These are phyloP conservation scores for Pisolithus marmoratus DNA, from an alignment of 768 basidiomycete species.

Conservation along the genomic window DNA sequence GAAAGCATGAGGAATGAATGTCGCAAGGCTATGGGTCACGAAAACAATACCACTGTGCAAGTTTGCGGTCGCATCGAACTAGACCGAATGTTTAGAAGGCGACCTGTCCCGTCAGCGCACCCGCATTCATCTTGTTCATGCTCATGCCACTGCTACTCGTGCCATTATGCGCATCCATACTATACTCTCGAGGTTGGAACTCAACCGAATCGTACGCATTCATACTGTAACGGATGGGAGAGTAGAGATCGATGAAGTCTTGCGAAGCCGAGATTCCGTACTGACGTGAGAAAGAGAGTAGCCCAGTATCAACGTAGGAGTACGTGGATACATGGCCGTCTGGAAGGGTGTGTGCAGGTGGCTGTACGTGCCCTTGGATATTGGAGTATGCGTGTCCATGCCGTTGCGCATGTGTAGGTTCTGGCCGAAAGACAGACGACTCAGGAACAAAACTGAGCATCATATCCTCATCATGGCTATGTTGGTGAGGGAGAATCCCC, in stretches of 20 bases:
- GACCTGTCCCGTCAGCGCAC: background rate
- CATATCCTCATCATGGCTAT: background rate
- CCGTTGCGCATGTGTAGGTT: background rate
- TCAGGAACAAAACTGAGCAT: background rate
- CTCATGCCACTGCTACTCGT: background rate
- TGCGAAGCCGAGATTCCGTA: slow-evolving; percentile 14
- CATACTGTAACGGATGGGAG: slow-evolving; percentile 9
- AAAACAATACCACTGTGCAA: too few relatives aligned
- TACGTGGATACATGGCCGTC: slow-evolving; percentile 15
- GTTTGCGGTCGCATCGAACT: too few relatives aligned
- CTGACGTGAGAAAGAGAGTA: slow-evolving; percentile 9
- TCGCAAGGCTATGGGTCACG: too few relatives aligned
- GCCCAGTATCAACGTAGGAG: background rate
- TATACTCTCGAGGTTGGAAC: slow-evolving; percentile 29
- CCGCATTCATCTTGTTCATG: slow-evolving; percentile 1
- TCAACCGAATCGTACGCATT: slow-evolving; percentile 28
- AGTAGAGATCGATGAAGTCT: slow-evolving; percentile 15
- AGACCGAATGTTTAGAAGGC: background rate
- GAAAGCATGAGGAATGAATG: too few relatives aligned
- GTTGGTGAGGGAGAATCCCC: background rate
- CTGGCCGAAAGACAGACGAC: background rate
- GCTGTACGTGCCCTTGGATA: background rate
- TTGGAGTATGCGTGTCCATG: background rate
- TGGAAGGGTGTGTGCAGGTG: background rate
- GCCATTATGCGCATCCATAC: slow-evolving; percentile 1